Evolutionary conservation across 352 stramenopile species (phyloP).

Genomic region (Phytophthora foliorum): DNA sequence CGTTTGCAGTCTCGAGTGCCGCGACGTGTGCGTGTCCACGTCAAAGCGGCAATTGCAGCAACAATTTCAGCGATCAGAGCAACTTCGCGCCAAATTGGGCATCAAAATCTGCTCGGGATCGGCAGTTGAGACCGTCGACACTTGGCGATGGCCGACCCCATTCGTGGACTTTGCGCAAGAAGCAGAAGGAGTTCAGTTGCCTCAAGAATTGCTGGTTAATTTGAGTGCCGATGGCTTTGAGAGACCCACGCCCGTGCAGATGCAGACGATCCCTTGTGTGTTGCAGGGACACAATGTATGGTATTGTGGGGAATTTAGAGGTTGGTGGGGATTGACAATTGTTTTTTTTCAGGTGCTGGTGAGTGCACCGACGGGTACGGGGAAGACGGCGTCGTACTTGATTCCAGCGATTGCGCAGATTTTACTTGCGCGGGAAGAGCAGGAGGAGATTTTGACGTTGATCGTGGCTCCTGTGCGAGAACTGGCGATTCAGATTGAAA

Average conservation of each 20-base stretch:
- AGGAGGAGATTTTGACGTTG: slow-evolving; percentile 42
- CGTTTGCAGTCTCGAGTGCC: slow-evolving; percentile 86
- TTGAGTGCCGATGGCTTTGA: slow-evolving; percentile 46
- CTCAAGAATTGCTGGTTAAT: slow-evolving; percentile 49
- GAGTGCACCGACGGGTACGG: slow-evolving; percentile 70
- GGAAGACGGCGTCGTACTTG: slow-evolving; percentile 78
- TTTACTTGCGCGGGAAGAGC: slow-evolving; percentile 24
- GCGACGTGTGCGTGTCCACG: slow-evolving; percentile 50
- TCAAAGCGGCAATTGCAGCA: slow-evolving; percentile 9
- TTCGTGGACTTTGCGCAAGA: slow-evolving; percentile 42
- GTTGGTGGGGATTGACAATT: too few relatives aligned
- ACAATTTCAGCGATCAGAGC: slow-evolving; percentile 7
- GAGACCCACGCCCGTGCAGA: slow-evolving; percentile 75
- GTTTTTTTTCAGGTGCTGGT: slow-evolving; percentile 56
- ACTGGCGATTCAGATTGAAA: slow-evolving; percentile 80
- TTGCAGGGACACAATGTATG: slow-evolving; percentile 54
- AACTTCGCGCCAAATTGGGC: slow-evolving; percentile 42
- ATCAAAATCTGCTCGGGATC: slow-evolving; percentile 35
- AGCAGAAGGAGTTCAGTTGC: slow-evolving; percentile 33
- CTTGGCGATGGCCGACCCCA: slow-evolving; percentile 8
- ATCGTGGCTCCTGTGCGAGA: slow-evolving; percentile 77
- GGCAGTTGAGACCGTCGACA: not conserved
- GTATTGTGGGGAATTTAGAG: slow-evolving; percentile 7
- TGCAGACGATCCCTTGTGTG: slow-evolving; percentile 72
- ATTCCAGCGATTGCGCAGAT: slow-evolving; percentile 64